Evolutionary conservation across 805 yeast genomes (phyloP), one percentile per base, ranked within the genome.

Genomic region (Pichia thaimueangensis): DNA sequence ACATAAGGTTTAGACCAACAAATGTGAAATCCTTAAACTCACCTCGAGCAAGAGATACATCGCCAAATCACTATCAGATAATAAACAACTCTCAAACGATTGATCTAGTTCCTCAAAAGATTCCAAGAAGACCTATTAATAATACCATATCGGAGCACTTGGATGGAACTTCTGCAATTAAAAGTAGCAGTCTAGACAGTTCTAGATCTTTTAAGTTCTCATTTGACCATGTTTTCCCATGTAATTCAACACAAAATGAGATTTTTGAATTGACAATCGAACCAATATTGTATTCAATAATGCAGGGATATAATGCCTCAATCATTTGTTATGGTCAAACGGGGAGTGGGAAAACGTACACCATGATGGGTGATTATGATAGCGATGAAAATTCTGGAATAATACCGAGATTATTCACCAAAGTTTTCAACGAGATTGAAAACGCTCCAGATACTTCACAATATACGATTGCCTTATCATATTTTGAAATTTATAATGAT

Each of bases 401-500:
- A 21, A 79, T 83, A 15, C 94, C 94, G 0, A 67, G 93, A 27
- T 75, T 85, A 13, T 71, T 83, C 15, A 81, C 80, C 39, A 73
- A 73, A 43, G 66, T 88, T 5, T 88, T 86, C 55, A 63, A 69
- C 15, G 65, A 67, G 31, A 80, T 83, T 19, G 35, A 24, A 11
- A 24, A 36, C 7, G 23, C 44, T 9, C 44, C 44, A 28, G 16
- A 28, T 15, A 41, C 44, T 7, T 29, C 34, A 15, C 39, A 41
- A 41, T 35, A 41, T 27, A 41, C 44, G 1, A 80, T 86, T 10
- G 74, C 78, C 5, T 81, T 85, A 1, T 78, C 86, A 12, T 81
- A 78, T 49, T 70, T 86, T 79, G 96, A 89, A 55, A 78, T 89
- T 11, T 83, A 85, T 59, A 74, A 83, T 70, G 96, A 89, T 49